Base-by-base conservation (phyloP, 768 basidiomycete species). In the Lactifluus piperatus region DNA sequence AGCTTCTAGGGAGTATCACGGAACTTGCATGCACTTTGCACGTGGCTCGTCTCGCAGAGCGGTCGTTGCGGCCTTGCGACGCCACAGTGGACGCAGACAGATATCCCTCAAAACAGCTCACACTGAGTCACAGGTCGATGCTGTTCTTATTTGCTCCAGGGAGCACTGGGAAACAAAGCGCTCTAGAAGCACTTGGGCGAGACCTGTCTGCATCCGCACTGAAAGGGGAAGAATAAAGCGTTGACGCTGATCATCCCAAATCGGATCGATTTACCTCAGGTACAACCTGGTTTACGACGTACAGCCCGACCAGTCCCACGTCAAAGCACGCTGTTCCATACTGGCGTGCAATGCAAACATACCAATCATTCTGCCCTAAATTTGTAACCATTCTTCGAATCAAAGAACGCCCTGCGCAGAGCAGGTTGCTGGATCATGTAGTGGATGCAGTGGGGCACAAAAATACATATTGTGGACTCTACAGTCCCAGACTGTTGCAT, bases 21-120 rank as follows among this genome's bases (percentile, higher is more conserved):
- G 51, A 53, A 54, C 48, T 32, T 54, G 43, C 47, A 49, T 11
- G 53, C 51, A 24, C 58, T 37, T 58, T 37, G 22, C 32, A 51
- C 41, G 34, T 14, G 46, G 24, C 39, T 24, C 48, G 39, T 32
- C 46, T 39, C n/a, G 22, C 36, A 36, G 16, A 51, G 49, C 56
- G n/a, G 45, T 22, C 24, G 8, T 30, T 6, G 45, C 36, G 51
- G 51, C 51, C n/a, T n/a, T n/a, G n/a, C n/a, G n/a, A n/a, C n/a
- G n/a, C n/a, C n/a, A n/a, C n/a, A n/a, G n/a, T n/a, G n/a, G n/a
- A n/a, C n/a, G n/a, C n/a, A n/a, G n/a, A n/a, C n/a, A n/a, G n/a
- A n/a, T n/a, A n/a, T n/a, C n/a, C n/a, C n/a, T n/a, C n/a, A n/a
- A n/a, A n/a, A n/a, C n/a, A n/a, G n/a, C n/a, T n/a, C n/a, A n/a